Base-by-base conservation (phyloP, 495 filamentous ascomycete genomes). In the Cudoniella acicularis region DNA sequence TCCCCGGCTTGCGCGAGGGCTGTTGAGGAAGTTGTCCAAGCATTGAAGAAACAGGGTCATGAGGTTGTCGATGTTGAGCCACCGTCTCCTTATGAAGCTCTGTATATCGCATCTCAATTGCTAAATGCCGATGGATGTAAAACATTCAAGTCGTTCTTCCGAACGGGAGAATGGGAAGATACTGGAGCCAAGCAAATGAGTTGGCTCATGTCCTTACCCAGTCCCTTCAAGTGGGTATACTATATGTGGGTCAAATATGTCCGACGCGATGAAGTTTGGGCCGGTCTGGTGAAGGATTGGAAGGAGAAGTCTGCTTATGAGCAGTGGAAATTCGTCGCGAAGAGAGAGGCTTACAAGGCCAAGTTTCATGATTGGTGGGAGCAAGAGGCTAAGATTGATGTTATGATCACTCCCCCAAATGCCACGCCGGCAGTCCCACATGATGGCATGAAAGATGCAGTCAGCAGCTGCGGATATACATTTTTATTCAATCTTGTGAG, bases 401-500 rank as follows among this genome's bases (percentile, higher is more conserved):
- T 93, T 55, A 79, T 98, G 27, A 68, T 97, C 16, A 86, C 88
- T 26, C 88, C 89, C n/a, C 89, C 85, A 2, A 96, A 97, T 71
- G 90, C 93, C 0, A 92, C 91, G 16, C 93, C 94, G 0, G 94
- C 93, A 10, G 82, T 96, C 16, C 92, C 91, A 1, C 90, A 93
- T 69, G 83, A 86, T 45, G 93, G 85, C 3, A 96, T 96, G 91
- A 83, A 83, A 61, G 82, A 90, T 58, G 91, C 90, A 0, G 89
- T 96, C 42, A 87, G 86, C 54, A 89, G 85, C 42, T 98, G 94
- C 65, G 92, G 92, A 2, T 98, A 98, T 70, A 97, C 93, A 0
- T 96, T 98, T 69, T 74, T 98, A 54, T 98, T 93, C 78, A 98
- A 97, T 66, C 56, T 97, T 62, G 86, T 68, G 59, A 65, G 65